These are phyloP conservation scores for Nissolia schottii DNA, from an alignment of 306 rosid genomes.

Conservation along the genomic window DNA sequence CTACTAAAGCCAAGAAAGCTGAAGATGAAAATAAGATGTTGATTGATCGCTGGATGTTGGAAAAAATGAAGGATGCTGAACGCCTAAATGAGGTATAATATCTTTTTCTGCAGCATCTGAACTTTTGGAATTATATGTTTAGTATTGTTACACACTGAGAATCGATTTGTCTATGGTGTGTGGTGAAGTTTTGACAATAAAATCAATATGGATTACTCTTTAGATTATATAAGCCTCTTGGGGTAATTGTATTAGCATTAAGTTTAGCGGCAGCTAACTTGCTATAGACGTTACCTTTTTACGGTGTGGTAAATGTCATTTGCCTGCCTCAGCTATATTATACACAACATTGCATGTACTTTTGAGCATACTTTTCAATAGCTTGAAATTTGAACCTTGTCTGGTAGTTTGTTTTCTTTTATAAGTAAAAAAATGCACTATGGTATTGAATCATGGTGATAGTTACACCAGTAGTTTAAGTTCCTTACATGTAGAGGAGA, in stretches of 20 bases:
- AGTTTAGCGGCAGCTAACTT: neutral
- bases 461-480: conserved; percentile 1
- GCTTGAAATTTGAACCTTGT: conserved; percentile 3
- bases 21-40: conserved; percentile 91
- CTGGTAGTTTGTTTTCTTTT: neutral
- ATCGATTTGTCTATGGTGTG: conserved; percentile 10
- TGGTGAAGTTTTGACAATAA: neutral
- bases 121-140: neutral
- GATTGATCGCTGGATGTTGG: conserved; percentile 94
- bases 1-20: conserved; percentile 57
- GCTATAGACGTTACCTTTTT: neutral
- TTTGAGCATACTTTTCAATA: neutral
- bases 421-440: neutral
- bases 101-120: neutral
- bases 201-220: neutral
- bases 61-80: conserved; percentile 99
- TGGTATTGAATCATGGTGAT: neutral
- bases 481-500: neutral
- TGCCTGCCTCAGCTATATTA: neutral
- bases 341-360: neutral
- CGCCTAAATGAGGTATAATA: conserved; percentile 85
- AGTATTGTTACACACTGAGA: neutral
- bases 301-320: conserved; percentile 1
- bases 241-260: neutral
- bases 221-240: neutral